A percentile compares a stretch with the other conserved stretches of the same genome.
Evolutionary conservation across 192 early-diverging fungal genomes (phyloP).

Genomic region (Linnemannia exigua): DNA sequence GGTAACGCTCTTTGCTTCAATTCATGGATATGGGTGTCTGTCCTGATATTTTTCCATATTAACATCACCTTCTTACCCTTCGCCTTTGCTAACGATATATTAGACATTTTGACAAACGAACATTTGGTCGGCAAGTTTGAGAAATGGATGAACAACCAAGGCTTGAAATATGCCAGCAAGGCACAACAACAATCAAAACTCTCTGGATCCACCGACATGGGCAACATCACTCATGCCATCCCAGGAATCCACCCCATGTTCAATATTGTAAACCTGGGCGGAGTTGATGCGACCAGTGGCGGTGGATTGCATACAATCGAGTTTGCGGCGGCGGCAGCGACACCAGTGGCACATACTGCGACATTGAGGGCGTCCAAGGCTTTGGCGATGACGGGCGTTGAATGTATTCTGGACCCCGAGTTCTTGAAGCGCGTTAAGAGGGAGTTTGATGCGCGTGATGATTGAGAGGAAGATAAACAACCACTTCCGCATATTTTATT

Average conservation of each 20-base stretch:
- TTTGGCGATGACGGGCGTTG: conserved; percentile 64
- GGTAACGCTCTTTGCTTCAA: conserved; percentile 53
- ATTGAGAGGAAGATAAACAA: too few relatives aligned
- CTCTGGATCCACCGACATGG: conserved; percentile 78
- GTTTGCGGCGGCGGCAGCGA: conserved; percentile 72
- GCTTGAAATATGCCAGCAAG: conserved; percentile 45
- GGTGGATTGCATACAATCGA: conserved; percentile 72
- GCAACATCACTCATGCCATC: conserved; percentile 76
- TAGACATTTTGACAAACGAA: conserved; percentile 74
- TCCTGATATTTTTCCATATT: neutral
- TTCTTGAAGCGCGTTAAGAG: conserved; percentile 64
- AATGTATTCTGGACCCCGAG: conserved; percentile 60
- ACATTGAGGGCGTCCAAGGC: conserved; percentile 68
- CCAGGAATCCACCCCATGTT: conserved; percentile 64
- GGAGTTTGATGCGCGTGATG: conserved; percentile 31
- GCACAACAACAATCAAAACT: conserved; percentile 52
- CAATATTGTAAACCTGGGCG: conserved; percentile 46
- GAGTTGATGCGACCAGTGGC: conserved; percentile 49
- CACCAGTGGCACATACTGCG: conserved; percentile 65
- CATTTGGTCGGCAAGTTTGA: conserved; percentile 64
- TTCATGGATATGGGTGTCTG: too few relatives aligned
- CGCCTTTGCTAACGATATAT: neutral
- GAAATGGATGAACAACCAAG: conserved; percentile 61
- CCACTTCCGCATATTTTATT: too few relatives aligned
- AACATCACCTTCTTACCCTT: neutral